A percentile compares a stretch with the other conserved stretches of the same genome.
These are phyloP conservation scores for Naganishia randhawae DNA, from an alignment of 768 basidiomycete species.

Conservation along the genomic window DNA sequence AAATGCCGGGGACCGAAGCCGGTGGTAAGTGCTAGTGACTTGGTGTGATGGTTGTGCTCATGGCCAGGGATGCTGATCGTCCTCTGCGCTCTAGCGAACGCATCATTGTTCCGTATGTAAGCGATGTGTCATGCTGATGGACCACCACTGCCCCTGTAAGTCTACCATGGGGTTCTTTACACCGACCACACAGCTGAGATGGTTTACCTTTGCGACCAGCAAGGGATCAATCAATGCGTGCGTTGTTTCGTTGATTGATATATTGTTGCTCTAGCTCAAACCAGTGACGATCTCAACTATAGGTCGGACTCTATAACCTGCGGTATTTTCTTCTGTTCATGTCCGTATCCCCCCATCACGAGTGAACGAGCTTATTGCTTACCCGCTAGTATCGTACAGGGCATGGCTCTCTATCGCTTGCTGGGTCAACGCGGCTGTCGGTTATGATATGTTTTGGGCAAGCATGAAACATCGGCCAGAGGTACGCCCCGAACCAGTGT, in stretches of 20 bases:
- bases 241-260: conserved; percentile 26
- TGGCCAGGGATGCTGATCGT: too few species aligned
- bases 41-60: too few species aligned
- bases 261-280: too few species aligned
- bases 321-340: conserved; percentile 94
- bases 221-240: conserved; percentile 94
- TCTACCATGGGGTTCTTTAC: background rate
- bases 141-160: conserved; percentile 53
- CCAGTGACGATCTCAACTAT: background rate
- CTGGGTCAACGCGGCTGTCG: conserved; percentile 61
- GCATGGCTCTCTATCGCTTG: conserved; percentile 73
- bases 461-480: conserved; percentile 56
- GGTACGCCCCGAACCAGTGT: background rate
- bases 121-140: conserved; percentile 64
- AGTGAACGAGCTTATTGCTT: background rate
- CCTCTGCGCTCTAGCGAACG: conserved; percentile 60
- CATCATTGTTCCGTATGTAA: conserved; percentile 93
- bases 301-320: conserved; percentile 84
- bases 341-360: conserved; percentile 54
- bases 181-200: background rate
- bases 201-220: background rate
- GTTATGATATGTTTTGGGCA: conserved; percentile 61
- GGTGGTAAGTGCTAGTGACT: conserved; percentile 69
- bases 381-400: conserved; percentile 53
- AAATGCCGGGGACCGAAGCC: conserved; percentile 69